Percentiles rank a stretch among this genome's conserved stretches.
These are phyloP conservation scores for Xylaria sp. DNA, from an alignment of 495 filamentous ascomycete species.

Conservation along the genomic window DNA sequence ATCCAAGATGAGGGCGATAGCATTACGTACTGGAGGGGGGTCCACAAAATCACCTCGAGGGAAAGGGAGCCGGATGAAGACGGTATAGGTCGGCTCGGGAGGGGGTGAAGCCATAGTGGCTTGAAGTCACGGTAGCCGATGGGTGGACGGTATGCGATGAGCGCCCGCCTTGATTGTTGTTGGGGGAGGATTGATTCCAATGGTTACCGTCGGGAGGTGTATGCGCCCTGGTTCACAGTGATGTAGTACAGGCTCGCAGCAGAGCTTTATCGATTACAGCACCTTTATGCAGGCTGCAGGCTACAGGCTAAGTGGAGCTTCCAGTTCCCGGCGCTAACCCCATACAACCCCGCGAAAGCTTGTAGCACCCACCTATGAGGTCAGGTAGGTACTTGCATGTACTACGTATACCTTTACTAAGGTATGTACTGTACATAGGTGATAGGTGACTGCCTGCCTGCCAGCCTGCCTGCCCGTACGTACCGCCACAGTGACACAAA, in stretches of 20 bases:
- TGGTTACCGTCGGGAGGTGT: background rate
- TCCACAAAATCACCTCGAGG: constrained; percentile 87
- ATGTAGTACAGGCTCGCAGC: background rate
- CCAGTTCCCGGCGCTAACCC: constrained; percentile 12
- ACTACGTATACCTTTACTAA: too few relatives aligned
- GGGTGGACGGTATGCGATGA: constrained; percentile 3
- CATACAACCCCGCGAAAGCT: constrained; percentile 14
- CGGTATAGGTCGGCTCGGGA: constrained; percentile 64
- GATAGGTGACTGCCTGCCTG: too few relatives aligned
- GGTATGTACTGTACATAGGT: too few relatives aligned
- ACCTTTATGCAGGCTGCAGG: too few relatives aligned
- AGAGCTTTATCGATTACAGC: constrained; percentile 33
- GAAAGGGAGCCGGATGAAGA: constrained; percentile 89
- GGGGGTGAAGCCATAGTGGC: constrained; percentile 36
- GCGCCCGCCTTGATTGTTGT: background rate
- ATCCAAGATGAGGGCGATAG: background rate
- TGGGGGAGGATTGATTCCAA: background rate
- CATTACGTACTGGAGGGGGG: constrained; percentile 73
- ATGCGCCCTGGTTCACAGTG: background rate
- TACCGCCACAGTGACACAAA: background rate
- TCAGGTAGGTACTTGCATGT: background rate
- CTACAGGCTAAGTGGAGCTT: background rate
- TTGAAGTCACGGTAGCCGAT: background rate
- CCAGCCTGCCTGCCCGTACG: too few relatives aligned
- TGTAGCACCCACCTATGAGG: background rate